A percentile compares a stretch with the other conserved stretches of the same genome.
These are phyloP conservation scores for Picea abies DNA, from an alignment of 83 land plant genomes.

Conservation along the genomic window DNA sequence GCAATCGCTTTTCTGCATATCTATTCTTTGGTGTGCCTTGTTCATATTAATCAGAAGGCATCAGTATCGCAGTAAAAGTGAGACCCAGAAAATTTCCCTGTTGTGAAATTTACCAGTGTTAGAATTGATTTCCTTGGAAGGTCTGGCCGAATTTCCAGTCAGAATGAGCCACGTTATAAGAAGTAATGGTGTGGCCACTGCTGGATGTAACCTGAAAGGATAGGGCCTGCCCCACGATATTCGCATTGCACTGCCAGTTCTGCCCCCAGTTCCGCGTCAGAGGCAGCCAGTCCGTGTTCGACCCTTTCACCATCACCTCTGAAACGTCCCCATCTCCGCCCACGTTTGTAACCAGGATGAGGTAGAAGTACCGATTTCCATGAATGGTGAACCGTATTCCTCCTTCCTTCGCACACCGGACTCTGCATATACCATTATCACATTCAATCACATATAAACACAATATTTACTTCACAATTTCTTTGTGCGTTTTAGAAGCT, in stretches of 20 bases:
- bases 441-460: not conserved
- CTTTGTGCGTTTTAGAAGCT: not conserved
- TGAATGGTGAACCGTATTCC: conserved; percentile 38
- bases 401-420: not conserved
- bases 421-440: not conserved
- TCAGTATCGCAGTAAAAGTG: no score
- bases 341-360: conserved; percentile 40
- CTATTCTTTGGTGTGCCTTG: no score
- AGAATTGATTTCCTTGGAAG: conserved; percentile 30
- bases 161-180: conserved; percentile 32
- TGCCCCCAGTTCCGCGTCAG: conserved; percentile 49
- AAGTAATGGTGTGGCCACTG: conserved; percentile 27
- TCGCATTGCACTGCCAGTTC: conserved; percentile 7
- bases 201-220: conserved; percentile 32
- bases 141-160: conserved; percentile 40
- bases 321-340: conserved; percentile 46
- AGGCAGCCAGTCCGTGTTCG: conserved; percentile 17
- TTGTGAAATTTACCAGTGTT: no score
- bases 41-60: no score
- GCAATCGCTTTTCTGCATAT: no score
- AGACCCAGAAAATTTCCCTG: no score
- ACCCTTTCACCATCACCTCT: conserved; percentile 19
- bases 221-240: conserved; percentile 26
- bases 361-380: conserved; percentile 31
- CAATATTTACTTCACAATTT: no score